phyloP scores from a whole-genome alignment of 164 flowering plant species.

The Magnolia kwangsiensis region DNA sequence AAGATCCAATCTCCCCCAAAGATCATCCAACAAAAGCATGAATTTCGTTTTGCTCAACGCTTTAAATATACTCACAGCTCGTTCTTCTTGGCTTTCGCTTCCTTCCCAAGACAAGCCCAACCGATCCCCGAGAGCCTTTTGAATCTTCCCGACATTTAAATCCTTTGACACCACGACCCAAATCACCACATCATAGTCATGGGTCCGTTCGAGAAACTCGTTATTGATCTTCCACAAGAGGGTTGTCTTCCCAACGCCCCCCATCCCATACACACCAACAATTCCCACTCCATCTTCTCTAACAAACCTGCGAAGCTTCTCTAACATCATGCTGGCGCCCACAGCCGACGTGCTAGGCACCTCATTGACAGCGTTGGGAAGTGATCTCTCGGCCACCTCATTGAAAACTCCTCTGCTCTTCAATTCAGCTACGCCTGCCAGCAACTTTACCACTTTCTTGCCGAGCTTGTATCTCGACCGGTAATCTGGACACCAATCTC shows the following conservation, averaged over 20 bases:
- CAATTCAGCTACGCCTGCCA: background rate
- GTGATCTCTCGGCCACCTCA: background rate
- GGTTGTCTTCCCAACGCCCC: slow-evolving; percentile 17
- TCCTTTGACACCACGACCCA: background rate
- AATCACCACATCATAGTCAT: slow-evolving; percentile 1
- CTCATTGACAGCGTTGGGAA: background rate
- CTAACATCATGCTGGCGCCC: background rate
- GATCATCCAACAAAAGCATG: slow-evolving; percentile 11
- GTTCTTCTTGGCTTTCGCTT: background rate
- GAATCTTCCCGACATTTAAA: background rate
- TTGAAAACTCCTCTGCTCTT: background rate
- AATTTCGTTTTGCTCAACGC: slow-evolving; percentile 2
- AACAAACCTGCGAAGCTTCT: background rate
- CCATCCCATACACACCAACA: slow-evolving; percentile 13
- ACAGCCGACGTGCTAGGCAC: background rate
- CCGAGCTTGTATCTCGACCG: slow-evolving; percentile 1
- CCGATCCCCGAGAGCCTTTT: background rate
- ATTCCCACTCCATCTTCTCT: slow-evolving; percentile 2
- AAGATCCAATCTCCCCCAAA: slow-evolving; percentile 11
- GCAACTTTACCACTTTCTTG: background rate
- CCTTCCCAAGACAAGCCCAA: slow-evolving; percentile 1
- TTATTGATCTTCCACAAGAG: slow-evolving; percentile 5
- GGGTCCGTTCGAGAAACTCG: background rate
- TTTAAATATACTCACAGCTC: background rate
- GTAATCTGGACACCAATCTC: background rate